phyloP scores from a whole-genome alignment of 768 basidiomycete species.

The Leccinellum luteum region DNA sequence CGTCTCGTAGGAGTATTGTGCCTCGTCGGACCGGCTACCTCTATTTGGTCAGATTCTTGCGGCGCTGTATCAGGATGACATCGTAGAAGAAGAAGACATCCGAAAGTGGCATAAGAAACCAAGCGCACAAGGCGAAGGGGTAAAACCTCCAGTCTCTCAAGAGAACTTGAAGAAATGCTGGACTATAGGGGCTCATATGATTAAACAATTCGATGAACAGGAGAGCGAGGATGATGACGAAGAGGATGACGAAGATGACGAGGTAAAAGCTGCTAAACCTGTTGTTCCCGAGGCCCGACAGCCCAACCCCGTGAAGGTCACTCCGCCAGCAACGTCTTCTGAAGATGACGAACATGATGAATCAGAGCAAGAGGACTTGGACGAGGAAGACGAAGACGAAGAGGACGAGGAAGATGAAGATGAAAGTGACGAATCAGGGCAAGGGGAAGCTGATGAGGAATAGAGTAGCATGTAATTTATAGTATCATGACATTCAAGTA shows the following conservation, averaged over 20 bases:
- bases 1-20: constrained; percentile 59
- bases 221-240: constrained; percentile 46
- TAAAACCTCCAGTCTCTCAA: constrained; percentile 36
- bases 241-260: constrained; percentile 15
- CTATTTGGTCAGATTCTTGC: constrained; percentile 86
- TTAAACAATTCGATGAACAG: constrained; percentile 79
- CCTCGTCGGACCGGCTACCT: constrained; percentile 56
- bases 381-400: neutral
- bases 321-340: neutral
- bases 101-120: constrained; percentile 76
- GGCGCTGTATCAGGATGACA: constrained; percentile 86
- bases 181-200: constrained; percentile 69
- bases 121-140: constrained; percentile 50
- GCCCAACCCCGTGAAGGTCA: neutral
- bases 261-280: constrained; percentile 13
- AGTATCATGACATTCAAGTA: constrained; percentile 7
- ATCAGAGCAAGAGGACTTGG: too few species aligned
- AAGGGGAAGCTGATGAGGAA: constrained; percentile 16
- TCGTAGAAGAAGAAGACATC: constrained; percentile 88
- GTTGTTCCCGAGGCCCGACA: too few species aligned
- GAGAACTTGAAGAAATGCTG: constrained; percentile 69
- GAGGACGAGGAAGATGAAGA: constrained; percentile 9
- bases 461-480: constrained; percentile 5
- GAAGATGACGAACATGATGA: constrained; percentile 9
- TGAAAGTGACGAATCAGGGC: neutral